phyloP scores from a whole-genome alignment of 2,329 filamentous ascomycete species.

The Paraphaeosphaeria minitans region DNA sequence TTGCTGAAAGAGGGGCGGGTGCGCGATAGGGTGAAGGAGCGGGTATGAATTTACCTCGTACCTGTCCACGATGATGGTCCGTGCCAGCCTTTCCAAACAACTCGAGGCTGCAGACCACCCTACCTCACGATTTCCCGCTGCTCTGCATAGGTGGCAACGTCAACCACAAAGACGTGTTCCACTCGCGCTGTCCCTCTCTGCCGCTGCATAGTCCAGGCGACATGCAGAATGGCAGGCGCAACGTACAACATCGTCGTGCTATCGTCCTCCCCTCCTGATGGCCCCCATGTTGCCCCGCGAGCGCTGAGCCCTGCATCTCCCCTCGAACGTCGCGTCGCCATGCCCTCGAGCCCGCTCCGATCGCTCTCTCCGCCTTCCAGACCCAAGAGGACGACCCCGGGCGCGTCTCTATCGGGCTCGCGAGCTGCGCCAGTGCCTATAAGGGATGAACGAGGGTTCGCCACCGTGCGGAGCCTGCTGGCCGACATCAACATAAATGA shows the following conservation, averaged over 20 bases:
- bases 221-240: slow-evolving; percentile 30
- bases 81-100: neutral
- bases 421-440: slow-evolving; percentile 34
- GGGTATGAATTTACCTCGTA: neutral
- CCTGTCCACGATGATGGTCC: neutral
- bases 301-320: slow-evolving; percentile 1
- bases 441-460: slow-evolving; percentile 36
- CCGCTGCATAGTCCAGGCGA: neutral
- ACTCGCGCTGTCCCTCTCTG: neutral
- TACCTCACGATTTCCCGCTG: neutral
- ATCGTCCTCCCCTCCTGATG: slow-evolving; percentile 40
- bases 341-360: slow-evolving; percentile 29
- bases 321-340: slow-evolving; percentile 34
- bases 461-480: slow-evolving; percentile 42
- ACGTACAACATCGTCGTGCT: slow-evolving; percentile 35
- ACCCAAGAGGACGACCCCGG: slow-evolving; percentile 18
- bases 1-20: neutral
- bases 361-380: slow-evolving; percentile 29
- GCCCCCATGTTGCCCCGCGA: slow-evolving; percentile 11
- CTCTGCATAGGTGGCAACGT: neutral
- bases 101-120: slow-evolving; percentile 1
- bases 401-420: slow-evolving; percentile 37
- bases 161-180: neutral
- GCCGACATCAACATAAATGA: slow-evolving; percentile 4
- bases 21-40: neutral